These are phyloP conservation scores for Thelephora terrestris DNA, from an alignment of 1,284 basidiomycete genomes.

Conservation along the genomic window DNA sequence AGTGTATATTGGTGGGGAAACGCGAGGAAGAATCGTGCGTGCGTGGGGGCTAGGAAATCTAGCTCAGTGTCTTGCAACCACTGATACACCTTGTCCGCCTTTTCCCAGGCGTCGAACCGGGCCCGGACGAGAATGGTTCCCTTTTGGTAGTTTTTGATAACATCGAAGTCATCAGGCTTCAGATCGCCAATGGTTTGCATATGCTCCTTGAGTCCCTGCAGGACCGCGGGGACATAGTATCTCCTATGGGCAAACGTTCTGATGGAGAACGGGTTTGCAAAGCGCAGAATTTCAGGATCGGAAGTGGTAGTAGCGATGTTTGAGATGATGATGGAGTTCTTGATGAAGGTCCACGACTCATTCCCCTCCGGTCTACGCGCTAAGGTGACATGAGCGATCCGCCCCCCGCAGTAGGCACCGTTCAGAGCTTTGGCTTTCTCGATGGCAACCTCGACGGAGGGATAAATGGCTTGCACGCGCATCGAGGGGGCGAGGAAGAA, in stretches of 20 bases:
- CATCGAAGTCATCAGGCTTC: slow-evolving; percentile 4
- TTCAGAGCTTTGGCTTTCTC: slow-evolving; percentile 25
- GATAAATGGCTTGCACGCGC: slow-evolving; percentile 1
- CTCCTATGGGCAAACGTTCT: neutral
- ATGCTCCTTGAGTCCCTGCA: neutral
- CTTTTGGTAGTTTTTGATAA: slow-evolving; percentile 5
- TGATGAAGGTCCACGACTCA: slow-evolving; percentile 13
- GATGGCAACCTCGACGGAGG: slow-evolving; percentile 16
- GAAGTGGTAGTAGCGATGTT: slow-evolving; percentile 19
- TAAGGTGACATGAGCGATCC: slow-evolving; percentile 32
- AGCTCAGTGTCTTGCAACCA: slow-evolving; percentile 21
- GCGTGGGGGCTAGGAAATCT: slow-evolving; percentile 12
- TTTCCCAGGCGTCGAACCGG: slow-evolving; percentile 37
- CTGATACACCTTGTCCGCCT: slow-evolving; percentile 28
- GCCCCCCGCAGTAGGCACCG: slow-evolving; percentile 22
- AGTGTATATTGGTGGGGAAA: slow-evolving; percentile 37
- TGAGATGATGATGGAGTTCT: slow-evolving; percentile 26
- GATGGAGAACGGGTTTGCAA: slow-evolving; percentile 1
- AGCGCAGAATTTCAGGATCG: slow-evolving; percentile 10
- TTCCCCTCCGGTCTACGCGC: slow-evolving; percentile 25
- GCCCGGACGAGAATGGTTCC: slow-evolving; percentile 27
- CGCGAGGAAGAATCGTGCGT: slow-evolving; percentile 28
- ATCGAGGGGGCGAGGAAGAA: slow-evolving; percentile 4
- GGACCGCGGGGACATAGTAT: neutral
- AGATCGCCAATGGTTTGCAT: neutral